phyloP scores from a whole-genome alignment of 441 rosid species.

The Arabidopsis hybrid region DNA sequence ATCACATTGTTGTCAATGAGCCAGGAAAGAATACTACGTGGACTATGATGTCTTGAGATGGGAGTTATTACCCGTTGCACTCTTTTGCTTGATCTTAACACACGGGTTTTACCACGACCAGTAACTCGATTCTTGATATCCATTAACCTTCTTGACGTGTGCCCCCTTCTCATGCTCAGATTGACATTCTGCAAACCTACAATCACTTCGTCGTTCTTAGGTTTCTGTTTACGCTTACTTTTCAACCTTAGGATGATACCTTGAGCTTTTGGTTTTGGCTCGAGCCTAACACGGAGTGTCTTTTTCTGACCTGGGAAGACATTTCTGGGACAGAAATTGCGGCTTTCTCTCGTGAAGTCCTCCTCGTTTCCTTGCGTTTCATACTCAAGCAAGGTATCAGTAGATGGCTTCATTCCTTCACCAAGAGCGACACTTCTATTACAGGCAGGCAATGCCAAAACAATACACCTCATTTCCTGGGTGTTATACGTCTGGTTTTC shows the following conservation, averaged over 20 bases:
- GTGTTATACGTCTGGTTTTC: slow-evolving; percentile 33
- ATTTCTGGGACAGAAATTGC: background rate
- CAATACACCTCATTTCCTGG: slow-evolving; percentile 35
- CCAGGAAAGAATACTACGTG: slow-evolving; percentile 75
- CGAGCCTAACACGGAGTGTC: slow-evolving; percentile 1
- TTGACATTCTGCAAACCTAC: slow-evolving; percentile 34
- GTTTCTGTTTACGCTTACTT: slow-evolving; percentile 43
- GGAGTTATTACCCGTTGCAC: slow-evolving; percentile 51
- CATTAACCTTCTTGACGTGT: slow-evolving; percentile 26
- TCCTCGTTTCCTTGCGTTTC: slow-evolving; percentile 36
- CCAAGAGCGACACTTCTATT: slow-evolving; percentile 13
- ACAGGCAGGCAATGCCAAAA: slow-evolving; percentile 41
- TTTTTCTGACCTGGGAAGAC: background rate
- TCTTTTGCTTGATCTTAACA: slow-evolving; percentile 59
- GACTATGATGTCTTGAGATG: slow-evolving; percentile 48
- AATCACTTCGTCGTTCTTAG: slow-evolving; percentile 28
- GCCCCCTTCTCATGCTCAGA: slow-evolving; percentile 40
- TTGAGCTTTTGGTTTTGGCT: slow-evolving; percentile 32
- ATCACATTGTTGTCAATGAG: slow-evolving; percentile 67
- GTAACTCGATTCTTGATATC: slow-evolving; percentile 32
- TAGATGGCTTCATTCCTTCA: slow-evolving; percentile 51
- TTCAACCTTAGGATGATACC: slow-evolving; percentile 28
- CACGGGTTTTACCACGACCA: slow-evolving; percentile 32
- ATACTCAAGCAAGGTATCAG: slow-evolving; percentile 58
- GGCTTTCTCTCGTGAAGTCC: slow-evolving; percentile 1